These are phyloP conservation scores for Talaromyces proteolyticus DNA, from an alignment of 495 filamentous ascomycete species.

Conservation along the genomic window DNA sequence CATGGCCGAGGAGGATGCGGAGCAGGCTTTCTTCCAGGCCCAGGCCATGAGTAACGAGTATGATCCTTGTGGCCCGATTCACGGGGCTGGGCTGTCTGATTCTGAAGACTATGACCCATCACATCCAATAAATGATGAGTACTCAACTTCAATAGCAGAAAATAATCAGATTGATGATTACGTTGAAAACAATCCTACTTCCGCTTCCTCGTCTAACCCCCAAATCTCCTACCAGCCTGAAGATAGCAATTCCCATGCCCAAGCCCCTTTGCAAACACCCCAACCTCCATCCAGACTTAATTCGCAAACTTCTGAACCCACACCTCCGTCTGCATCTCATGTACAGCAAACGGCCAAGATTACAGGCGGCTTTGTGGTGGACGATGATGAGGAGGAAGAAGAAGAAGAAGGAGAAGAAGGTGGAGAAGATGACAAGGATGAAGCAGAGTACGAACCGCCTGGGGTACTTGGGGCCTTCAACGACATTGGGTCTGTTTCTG, in stretches of 20 bases:
- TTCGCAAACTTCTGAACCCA: constrained; percentile 33
- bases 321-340: constrained; percentile 25
- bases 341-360: constrained; percentile 56
- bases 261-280: constrained; percentile 14
- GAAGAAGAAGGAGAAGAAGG: constrained; percentile 26
- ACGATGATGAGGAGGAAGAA: constrained; percentile 55
- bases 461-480: constrained; percentile 40
- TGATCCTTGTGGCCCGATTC: constrained; percentile 32
- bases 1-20: constrained; percentile 58
- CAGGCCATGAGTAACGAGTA: constrained; percentile 45
- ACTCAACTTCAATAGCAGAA: constrained; percentile 23
- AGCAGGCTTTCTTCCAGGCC: constrained; percentile 55
- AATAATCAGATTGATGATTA: constrained; percentile 18
- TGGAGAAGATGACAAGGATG: constrained; percentile 37
- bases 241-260: constrained; percentile 1
- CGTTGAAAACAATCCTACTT: constrained; percentile 12
- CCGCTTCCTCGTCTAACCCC: constrained; percentile 16
- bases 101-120: constrained; percentile 53
- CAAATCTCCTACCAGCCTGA: constrained; percentile 15
- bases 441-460: constrained; percentile 52
- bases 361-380: constrained; percentile 74
- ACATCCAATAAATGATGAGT: constrained; percentile 38
- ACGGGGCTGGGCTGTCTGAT: constrained; percentile 46
- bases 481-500: constrained; percentile 39
- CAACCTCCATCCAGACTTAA: constrained; percentile 29